phyloP scores from a whole-genome alignment of 176 grass and related monocot species.

The Oryza glaberrima region DNA sequence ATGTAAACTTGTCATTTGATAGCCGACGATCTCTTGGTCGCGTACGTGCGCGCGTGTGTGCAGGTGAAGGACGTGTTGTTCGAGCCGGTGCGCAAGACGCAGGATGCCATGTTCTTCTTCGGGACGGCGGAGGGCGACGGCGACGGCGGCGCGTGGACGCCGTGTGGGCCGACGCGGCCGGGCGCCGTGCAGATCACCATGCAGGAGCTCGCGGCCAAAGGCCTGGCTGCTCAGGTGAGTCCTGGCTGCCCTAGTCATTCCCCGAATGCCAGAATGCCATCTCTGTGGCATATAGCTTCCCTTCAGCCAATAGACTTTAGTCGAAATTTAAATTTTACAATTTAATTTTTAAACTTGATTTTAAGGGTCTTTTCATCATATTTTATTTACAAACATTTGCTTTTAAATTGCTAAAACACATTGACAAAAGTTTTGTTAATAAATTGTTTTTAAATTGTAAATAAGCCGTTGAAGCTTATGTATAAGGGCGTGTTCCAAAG shows the following conservation, averaged over 20 bases:
- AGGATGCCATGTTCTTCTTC: constrained; percentile 71
- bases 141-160: constrained; percentile 40
- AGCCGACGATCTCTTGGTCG: not conserved
- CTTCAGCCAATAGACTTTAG: too few species aligned
- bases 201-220: constrained; percentile 57
- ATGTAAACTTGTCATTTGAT: not conserved
- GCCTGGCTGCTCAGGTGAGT: constrained; percentile 55
- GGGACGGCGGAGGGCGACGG: not conserved
- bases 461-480: too few species aligned
- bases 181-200: constrained; percentile 63
- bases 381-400: too few species aligned
- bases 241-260: too few species aligned
- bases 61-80: constrained; percentile 77
- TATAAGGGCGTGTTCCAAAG: too few species aligned
- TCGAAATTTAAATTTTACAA: too few species aligned
- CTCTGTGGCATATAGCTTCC: too few species aligned
- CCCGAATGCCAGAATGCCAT: too few species aligned
- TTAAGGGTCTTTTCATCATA: too few species aligned
- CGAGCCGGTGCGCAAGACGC: constrained; percentile 58
- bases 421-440: too few species aligned
- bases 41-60: not conserved
- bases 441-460: not conserved
- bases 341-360: too few species aligned
- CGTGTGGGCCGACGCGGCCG: constrained; percentile 49
- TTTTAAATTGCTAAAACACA: too few species aligned